Evolutionary conservation across 2,329 filamentous ascomycete species (phyloP), one percentile per base, ranked within the genome.

Genomic region (Monosporascus sp.): DNA sequence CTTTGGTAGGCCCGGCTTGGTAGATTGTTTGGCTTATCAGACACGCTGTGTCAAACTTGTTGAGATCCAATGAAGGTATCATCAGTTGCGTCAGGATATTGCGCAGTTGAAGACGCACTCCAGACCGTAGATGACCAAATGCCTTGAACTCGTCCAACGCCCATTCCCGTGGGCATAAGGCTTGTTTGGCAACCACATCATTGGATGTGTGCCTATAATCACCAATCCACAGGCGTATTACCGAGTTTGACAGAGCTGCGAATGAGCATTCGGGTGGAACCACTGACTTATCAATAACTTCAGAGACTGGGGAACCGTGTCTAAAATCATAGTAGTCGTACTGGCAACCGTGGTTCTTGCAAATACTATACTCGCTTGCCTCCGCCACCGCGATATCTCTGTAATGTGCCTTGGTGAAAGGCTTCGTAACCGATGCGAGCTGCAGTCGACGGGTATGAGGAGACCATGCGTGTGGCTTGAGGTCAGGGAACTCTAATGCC

Each of bases 111-210:
- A 54, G 52, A 2, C 52, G 36, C 8, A 39, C 24, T 7, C 52
- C 52, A 14, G 52, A 54, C 14, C 52, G 36, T 2, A 54, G 22
- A n/a, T 54, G 52, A n/a, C 52, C 52, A n/a, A 49, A 51, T n/a
- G 49, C 49, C 15, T 51, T 54, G 20, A 51, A 54, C 5, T 48
- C 34, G 9, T 54, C 52, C 3, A 54, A 25, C 2, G 27, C 18
- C 48, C 47, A 47, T 11, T 48, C 1, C 2, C 15, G 6, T n/a
- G 52, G 46, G 27, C 52, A 51, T 3, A 8, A 18, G 7, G 25
- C 46, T 20, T 54, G 52, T 5, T 22, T 22, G 14, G 52, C 36
- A 24, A 51, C 37, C 3, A 54, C 25, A 14, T 54, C 34, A 18
- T 54, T 54, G 11, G 52, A 54, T 7, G 44, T 34, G 45, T 51